Percentiles rank a stretch among this genome's conserved stretches.
These are phyloP conservation scores for Liquidambar formosana DNA, from an alignment of 164 flowering plant genomes.

Conservation along the genomic window DNA sequence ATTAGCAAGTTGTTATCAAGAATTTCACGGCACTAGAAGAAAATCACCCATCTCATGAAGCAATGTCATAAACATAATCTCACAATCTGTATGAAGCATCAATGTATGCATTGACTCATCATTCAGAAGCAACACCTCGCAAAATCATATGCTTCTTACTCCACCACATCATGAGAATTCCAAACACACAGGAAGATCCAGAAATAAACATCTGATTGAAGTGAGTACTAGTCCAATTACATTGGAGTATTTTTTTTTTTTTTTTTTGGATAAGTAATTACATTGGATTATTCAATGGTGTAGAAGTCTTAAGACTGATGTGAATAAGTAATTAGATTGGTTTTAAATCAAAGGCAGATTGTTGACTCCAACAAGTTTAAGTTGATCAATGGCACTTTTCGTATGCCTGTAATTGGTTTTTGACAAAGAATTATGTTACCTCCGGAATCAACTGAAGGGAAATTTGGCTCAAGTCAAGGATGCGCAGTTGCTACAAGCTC, in stretches of 20 bases:
- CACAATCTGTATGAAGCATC: not conserved
- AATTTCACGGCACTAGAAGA: no score
- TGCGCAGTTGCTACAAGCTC: slow-evolving; percentile 53
- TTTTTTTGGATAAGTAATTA: no score
- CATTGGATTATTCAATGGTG: not conserved
- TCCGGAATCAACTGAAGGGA: slow-evolving; percentile 64
- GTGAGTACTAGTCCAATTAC: not conserved
- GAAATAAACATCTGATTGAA: not conserved
- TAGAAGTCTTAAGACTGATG: no score
- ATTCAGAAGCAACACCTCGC: not conserved
- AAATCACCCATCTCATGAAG: not conserved
- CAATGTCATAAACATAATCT: not conserved
- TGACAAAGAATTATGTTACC: slow-evolving; percentile 39
- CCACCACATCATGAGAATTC: not conserved
- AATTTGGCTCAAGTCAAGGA: slow-evolving; percentile 92
- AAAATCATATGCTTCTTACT: not conserved
- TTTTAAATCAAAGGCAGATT: not conserved
- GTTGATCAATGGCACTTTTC: not conserved
- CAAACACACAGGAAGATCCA: not conserved
- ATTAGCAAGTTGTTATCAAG: no score
- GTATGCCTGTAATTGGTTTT: not conserved
- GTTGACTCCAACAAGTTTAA: not conserved
- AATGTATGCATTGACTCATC: not conserved
- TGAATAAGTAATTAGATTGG: not conserved
- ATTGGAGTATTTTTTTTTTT: no score